Evolutionary conservation across 2,329 filamentous ascomycete species (phyloP), one percentile per base, ranked within the genome.

Genomic region (Aureobasidium zeae): DNA sequence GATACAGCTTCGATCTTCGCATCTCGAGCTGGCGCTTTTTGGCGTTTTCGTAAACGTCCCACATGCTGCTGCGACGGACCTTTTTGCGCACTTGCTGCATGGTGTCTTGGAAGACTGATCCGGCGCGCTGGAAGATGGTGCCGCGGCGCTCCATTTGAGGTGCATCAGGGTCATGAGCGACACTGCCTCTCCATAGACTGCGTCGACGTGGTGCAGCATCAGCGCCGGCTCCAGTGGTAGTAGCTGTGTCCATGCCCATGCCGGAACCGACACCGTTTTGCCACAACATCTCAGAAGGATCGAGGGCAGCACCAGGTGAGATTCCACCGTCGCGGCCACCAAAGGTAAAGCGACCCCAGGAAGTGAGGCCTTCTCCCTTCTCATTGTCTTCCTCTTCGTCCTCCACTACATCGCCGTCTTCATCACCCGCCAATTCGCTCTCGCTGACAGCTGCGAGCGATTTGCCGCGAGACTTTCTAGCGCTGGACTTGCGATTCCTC

Each of bases 1-100:
- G 62, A 17, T 58, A 57, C 57, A 58, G 63, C 33, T 57, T 53
- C 33, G 49, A 51, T 9, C 53, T 47, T 43, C 53, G 49, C 19
- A 55, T 16, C 11, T 52, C 32, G 15, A 36, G 32, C 15, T 49
- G 45, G 13, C 51, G 44, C 15, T 42, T 37, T 33, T 55, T 54
- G 10, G 53, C 53, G 25, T 52, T 49, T 11, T 54, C 52, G 25
- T 54, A 55, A 5, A 54, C 41, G 34, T 53, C 49, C 22, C 44
- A 49, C 42, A 62, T 43, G 8, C 41, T 38, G 30, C 41, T 46
- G 15, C 48, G 32, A 8, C 43, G 44, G 21, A 33, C 20, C 33
- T 26, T 34, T 19, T 33, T 35, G 5, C 20, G 22, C 5, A 19
- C 17, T 3, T 21, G 17, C n/a, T 34, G 26, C 19, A 46, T 4